Percentiles rank a stretch among this genome's conserved stretches.
These are phyloP conservation scores for Symbiotaphrina buchneri DNA, from an alignment of 495 filamentous ascomycete species.

Conservation along the genomic window DNA sequence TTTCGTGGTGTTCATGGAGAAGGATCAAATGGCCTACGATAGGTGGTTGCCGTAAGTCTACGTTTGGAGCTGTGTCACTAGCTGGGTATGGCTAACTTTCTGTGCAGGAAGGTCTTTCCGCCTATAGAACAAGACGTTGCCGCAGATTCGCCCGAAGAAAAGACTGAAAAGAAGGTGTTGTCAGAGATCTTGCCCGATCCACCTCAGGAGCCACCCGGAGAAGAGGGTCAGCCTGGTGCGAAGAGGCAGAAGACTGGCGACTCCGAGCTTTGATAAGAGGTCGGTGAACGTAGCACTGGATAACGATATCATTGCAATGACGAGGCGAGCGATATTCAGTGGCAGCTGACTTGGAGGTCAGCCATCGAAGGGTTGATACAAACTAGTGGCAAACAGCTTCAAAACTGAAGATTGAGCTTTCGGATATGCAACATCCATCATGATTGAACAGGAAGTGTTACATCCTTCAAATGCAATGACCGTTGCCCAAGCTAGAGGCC, in stretches of 20 bases:
- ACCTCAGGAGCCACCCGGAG: slow-evolving; percentile 10
- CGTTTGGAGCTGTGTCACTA: not conserved
- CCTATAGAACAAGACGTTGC: slow-evolving; percentile 10
- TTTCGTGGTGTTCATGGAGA: slow-evolving; percentile 58
- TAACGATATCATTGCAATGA: too few relatives aligned
- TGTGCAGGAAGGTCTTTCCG: slow-evolving; percentile 14
- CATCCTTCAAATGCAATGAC: too few relatives aligned
- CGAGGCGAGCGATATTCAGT: too few relatives aligned
- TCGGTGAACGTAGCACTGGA: too few relatives aligned
- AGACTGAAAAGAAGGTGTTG: slow-evolving; percentile 8
- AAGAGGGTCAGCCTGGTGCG: slow-evolving; percentile 10
- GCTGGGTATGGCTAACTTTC: not conserved
- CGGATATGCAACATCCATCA: too few relatives aligned
- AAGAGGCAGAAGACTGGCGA: slow-evolving; percentile 14
- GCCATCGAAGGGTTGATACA: too few relatives aligned
- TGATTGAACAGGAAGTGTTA: too few relatives aligned
- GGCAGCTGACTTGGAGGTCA: too few relatives aligned
- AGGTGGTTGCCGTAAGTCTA: slow-evolving; percentile 44
- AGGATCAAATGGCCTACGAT: slow-evolving; percentile 56
- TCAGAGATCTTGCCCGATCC: slow-evolving; percentile 12
- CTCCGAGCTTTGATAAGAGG: too few relatives aligned
- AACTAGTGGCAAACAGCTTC: too few relatives aligned
- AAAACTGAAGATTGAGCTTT: too few relatives aligned
- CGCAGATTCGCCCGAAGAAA: slow-evolving; percentile 4
- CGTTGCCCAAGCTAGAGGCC: too few relatives aligned